phyloP scores from a whole-genome alignment of 306 rosid species.

The Cicer arietinum region DNA sequence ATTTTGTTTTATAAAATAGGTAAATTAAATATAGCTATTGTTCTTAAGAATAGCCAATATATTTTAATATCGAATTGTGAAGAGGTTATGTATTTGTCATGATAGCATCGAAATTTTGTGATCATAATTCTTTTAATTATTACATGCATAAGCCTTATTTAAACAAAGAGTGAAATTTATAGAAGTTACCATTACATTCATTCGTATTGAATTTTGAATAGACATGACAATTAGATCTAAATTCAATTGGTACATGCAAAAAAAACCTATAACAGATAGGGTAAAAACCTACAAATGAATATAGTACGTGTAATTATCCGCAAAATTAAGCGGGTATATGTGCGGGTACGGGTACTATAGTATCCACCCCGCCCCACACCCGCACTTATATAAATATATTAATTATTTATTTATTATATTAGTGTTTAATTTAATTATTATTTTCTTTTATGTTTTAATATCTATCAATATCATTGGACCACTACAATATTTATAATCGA shows the following conservation, averaged over 20 bases:
- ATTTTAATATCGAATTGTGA: slow-evolving; percentile 23
- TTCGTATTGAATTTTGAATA: slow-evolving; percentile 29
- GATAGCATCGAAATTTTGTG: neutral
- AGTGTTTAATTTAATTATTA: no score
- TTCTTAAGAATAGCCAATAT: slow-evolving; percentile 5
- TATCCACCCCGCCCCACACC: no score
- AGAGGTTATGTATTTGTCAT: slow-evolving; percentile 8
- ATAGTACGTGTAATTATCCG: no score
- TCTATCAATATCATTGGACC: no score
- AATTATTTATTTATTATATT: no score
- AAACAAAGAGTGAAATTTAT: slow-evolving; percentile 2
- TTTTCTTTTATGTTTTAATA: no score
- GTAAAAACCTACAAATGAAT: no score
- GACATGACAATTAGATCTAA: neutral
- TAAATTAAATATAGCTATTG: slow-evolving; percentile 25
- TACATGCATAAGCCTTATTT: slow-evolving; percentile 21
- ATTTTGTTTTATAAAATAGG: neutral
- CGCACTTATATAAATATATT: no score
- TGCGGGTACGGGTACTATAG: neutral
- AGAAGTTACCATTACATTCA: neutral
- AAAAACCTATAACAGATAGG: no score
- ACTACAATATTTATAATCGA: no score
- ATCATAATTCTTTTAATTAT: neutral
- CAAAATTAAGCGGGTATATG: no score
- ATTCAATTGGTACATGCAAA: no score